A percentile compares a stretch with the other conserved stretches of the same genome.
These are phyloP conservation scores for Pseudovirgaria hyperparasitica DNA, from an alignment of 2,329 filamentous ascomycete genomes.

Conservation along the genomic window DNA sequence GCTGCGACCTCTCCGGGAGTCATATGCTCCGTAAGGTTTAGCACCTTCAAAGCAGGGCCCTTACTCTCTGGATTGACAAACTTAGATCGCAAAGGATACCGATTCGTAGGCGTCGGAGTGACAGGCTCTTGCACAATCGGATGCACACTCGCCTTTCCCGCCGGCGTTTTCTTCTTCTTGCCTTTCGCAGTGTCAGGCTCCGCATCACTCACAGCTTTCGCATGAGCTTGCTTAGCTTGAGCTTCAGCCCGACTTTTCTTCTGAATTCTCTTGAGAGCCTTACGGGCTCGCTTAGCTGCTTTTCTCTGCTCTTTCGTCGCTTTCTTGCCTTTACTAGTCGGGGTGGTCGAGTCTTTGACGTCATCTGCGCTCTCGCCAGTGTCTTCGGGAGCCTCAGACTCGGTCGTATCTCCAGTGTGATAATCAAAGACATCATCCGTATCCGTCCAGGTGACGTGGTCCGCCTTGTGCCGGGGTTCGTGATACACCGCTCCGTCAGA, in stretches of 20 bases:
- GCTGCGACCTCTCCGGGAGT: too few relatives aligned
- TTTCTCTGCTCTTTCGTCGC: too few relatives aligned
- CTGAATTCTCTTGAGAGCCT: too few relatives aligned
- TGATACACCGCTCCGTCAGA: slow-evolving; percentile 26
- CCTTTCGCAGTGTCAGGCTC: too few relatives aligned
- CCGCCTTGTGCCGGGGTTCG: not conserved
- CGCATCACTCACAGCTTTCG: slow-evolving; percentile 14
- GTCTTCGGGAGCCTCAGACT: too few relatives aligned
- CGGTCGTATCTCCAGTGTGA: slow-evolving; percentile 8
- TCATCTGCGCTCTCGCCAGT: too few relatives aligned
- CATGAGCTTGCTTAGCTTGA: not conserved
- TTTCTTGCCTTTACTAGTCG: too few relatives aligned
- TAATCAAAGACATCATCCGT: not conserved
- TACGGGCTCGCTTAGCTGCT: too few relatives aligned
- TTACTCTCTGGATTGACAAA: not conserved
- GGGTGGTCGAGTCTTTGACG: too few relatives aligned
- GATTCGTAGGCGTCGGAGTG: slow-evolving; percentile 1
- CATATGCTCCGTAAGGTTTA: slow-evolving; percentile 1
- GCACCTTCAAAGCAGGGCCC: not conserved
- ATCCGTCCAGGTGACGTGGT: not conserved
- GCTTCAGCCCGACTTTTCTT: slow-evolving; percentile 12
- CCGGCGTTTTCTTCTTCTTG: slow-evolving; percentile 20
- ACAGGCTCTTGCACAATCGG: slow-evolving; percentile 2
- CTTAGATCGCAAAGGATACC: slow-evolving; percentile 1
- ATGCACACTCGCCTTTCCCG: slow-evolving; percentile 23